Evolutionary conservation across 257 asterid genomes (phyloP), one percentile per base, ranked within the genome.

Genomic region (Linaria vulgaris): DNA sequence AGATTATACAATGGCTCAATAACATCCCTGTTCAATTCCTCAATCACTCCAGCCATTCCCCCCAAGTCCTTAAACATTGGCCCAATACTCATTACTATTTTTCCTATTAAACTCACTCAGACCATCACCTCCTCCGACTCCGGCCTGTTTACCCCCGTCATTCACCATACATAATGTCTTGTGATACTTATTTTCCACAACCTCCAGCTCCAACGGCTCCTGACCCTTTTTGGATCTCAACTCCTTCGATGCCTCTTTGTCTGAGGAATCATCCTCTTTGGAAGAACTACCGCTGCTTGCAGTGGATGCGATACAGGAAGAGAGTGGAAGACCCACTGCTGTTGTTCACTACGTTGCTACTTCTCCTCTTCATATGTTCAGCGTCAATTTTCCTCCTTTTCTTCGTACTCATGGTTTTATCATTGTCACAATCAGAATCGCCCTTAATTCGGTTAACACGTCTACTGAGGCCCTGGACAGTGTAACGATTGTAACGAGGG

Each of bases 61-160:
- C 97, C 99, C 38, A 89, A 79, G 80, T 92, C 96, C 73, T 83
- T 81, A 72, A 92, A 92, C 84, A 61, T 80, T 21, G 90, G 85
- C 34, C 85, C 84, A 10, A 34, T 48, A 31, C 12, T 51, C 19
- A 34, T 34, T 34, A 34, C 1, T 34, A 34, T 34, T 11, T 3
- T 34, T 34, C 9, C 41, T 34, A 34, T 7, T 3, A 34, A 34
- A 34, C 41, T 34, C 41, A 34, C 10, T 7, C 10, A 11, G 10
- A 34, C 9, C 10, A 34, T 34, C 10, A 7, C 41, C 41, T 34
- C 41, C 41, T 34, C 37, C 37, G 6, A 34, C 69, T 12, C 60
- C 73, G 49, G 10, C 56, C 23, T 55, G 50, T 30, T 58, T 44
- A 13, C 49, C 49, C 17, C 49, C 17, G 6, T n/a, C 17, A 14